A percentile compares a stretch with the other conserved stretches of the same genome.
These are phyloP conservation scores for Tremella fuciformis DNA, from an alignment of 768 basidiomycete genomes.

Conservation along the genomic window DNA sequence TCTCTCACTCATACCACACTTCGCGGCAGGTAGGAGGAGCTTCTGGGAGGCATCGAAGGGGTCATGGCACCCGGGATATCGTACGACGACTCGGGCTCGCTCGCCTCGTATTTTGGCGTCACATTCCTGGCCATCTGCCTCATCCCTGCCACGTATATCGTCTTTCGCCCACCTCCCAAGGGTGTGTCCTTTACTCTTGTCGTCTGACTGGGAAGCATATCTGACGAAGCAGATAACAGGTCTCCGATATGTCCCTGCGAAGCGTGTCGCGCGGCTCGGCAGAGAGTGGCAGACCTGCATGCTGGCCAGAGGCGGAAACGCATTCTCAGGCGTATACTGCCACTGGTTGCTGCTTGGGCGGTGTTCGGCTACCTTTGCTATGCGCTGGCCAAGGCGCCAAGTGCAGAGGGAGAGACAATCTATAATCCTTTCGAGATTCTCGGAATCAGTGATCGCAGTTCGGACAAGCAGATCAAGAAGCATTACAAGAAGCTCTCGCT, in stretches of 20 bases:
- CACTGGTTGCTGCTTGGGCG: conserved; percentile 71
- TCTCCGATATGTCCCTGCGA: conserved; percentile 57
- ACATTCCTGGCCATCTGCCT: conserved; percentile 82
- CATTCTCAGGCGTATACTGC: conserved; percentile 56
- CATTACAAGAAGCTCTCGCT: conserved; percentile 90
- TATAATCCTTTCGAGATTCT: conserved; percentile 96
- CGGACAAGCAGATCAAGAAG: conserved; percentile 90
- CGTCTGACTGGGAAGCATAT: too few relatives aligned
- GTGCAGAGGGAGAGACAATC: conserved; percentile 61
- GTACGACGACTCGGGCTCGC: conserved; percentile 53
- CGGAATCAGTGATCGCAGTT: conserved; percentile 60
- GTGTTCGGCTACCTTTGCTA: conserved; percentile 67
- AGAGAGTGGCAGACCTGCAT: conserved; percentile 52
- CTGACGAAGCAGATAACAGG: conserved; percentile 1
- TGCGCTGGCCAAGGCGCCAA: conserved; percentile 60
- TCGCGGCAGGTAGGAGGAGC: neutral
- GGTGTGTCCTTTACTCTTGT: conserved; percentile 56
- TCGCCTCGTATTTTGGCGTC: conserved; percentile 71
- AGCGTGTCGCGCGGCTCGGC: conserved; percentile 53
- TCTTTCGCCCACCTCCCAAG: conserved; percentile 40
- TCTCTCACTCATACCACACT: neutral
- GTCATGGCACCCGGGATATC: conserved; percentile 46
- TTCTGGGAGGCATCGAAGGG: neutral
- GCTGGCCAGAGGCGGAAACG: conserved; percentile 12
- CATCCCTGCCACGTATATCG: conserved; percentile 66